Conservation (phyloP, 2,329 filamentous ascomycete genomes). For the Fusarium bulbicola region DNA sequence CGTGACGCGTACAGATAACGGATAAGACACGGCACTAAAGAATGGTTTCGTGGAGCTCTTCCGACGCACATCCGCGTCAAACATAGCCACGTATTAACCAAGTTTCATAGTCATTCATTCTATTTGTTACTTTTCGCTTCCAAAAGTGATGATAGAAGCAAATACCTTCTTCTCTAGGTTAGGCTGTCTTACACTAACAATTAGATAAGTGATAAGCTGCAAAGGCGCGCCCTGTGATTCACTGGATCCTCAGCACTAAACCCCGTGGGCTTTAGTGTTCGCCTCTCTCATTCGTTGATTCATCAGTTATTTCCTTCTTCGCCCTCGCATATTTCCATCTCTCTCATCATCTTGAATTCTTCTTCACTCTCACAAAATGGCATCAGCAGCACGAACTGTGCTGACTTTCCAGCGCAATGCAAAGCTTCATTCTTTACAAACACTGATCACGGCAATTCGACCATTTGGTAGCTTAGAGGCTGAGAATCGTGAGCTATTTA, state of each 20-base stretch:
- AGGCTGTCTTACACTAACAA: not conserved
- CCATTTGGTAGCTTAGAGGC: constrained; percentile 61
- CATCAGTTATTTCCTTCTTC: not conserved
- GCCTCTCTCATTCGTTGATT: not conserved
- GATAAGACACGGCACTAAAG: not conserved
- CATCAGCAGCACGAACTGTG: constrained; percentile 27
- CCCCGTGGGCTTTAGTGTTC: not conserved
- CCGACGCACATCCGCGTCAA: no score
- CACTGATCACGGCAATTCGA: constrained; percentile 56
- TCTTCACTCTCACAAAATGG: constrained; percentile 13
- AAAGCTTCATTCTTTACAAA: constrained; percentile 54
- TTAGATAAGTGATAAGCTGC: not conserved
- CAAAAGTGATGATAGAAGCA: not conserved
- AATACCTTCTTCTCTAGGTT: not conserved
- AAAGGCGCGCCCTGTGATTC: constrained; percentile 9
- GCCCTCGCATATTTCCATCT: not conserved
- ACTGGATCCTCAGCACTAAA: not conserved
- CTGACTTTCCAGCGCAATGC: constrained; percentile 57
- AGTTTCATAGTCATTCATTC: not conserved
- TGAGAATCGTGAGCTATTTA: constrained; percentile 65
- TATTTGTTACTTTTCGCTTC: not conserved
- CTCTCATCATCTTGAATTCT: not conserved
- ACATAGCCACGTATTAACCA: not conserved
- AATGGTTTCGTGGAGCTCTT: no score
- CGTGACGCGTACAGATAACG: no score